Evolutionary conservation across 176 grass and related monocot genomes (phyloP).

Genomic region (Aegilops longissima): DNA sequence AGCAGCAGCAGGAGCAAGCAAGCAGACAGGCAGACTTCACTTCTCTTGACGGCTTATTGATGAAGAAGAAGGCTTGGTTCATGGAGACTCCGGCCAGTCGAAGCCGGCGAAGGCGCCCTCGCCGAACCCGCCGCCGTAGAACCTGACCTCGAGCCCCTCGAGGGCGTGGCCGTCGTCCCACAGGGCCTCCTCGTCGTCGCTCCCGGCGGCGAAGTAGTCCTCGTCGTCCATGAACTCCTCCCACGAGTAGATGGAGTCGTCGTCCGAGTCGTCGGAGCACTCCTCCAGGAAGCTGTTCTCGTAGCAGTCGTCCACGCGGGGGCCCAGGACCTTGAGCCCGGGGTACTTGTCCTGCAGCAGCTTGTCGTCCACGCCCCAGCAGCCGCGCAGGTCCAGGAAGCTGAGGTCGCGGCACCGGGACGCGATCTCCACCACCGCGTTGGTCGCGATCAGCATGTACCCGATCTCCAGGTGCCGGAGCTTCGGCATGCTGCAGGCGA

Average conservation of each 20-base stretch:
- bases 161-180: conserved; percentile 78
- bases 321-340: conserved; percentile 63
- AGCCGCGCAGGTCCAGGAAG: conserved; percentile 82
- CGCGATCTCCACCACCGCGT: conserved; percentile 62
- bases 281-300: conserved; percentile 82
- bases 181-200: conserved; percentile 75
- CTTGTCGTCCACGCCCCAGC: conserved; percentile 88
- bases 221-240: conserved; percentile 76
- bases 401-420: conserved; percentile 71
- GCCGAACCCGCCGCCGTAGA: conserved; percentile 66
- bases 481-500: conserved; percentile 78
- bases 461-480: conserved; percentile 77
- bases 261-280: conserved; percentile 81
- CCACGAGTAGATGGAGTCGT: conserved; percentile 76
- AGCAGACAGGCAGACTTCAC: not conserved
- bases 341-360: conserved; percentile 56
- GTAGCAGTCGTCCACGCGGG: conserved; percentile 75
- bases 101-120: conserved; percentile 53
- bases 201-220: conserved; percentile 40
- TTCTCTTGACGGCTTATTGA: not conserved
- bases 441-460: conserved; percentile 71
- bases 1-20: conserved; percentile 12
- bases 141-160: conserved; percentile 72
- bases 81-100: conserved; percentile 93
- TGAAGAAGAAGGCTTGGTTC: not conserved